These are phyloP conservation scores for Smallanthus sonchifolius DNA, from an alignment of 129 eudicot species.

Conservation along the genomic window DNA sequence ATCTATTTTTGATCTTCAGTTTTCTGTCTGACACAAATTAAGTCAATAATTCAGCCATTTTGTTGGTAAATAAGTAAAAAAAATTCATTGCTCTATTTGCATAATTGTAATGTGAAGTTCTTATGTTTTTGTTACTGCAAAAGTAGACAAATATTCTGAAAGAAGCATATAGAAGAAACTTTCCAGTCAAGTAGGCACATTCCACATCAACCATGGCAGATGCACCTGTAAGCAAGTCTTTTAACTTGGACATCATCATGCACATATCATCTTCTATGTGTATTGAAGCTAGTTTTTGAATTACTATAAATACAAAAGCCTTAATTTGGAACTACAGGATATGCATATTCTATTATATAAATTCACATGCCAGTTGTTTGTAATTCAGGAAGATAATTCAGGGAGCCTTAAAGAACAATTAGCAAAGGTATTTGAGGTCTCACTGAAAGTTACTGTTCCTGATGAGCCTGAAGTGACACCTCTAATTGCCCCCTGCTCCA, in stretches of 20 bases:
- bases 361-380: slow-evolving; percentile 1
- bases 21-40: too few species aligned
- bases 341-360: not conserved
- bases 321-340: not conserved
- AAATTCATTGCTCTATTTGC: too few species aligned
- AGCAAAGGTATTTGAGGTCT: slow-evolving; percentile 58
- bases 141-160: slow-evolving; percentile 78
- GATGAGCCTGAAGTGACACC: slow-evolving; percentile 60
- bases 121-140: slow-evolving; percentile 30
- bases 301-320: too few species aligned
- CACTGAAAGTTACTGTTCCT: slow-evolving; percentile 65
- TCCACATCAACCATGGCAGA: slow-evolving; percentile 53
- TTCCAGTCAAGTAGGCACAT: slow-evolving; percentile 27
- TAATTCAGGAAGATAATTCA: slow-evolving; percentile 42
- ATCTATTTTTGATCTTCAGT: too few species aligned
- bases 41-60: too few species aligned
- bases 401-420: slow-evolving; percentile 71
- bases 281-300: not conserved
- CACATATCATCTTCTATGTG: not conserved
- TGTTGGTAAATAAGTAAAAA: too few species aligned
- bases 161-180: slow-evolving; percentile 46
- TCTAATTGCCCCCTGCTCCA: slow-evolving; percentile 55
- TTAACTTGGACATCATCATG: not conserved
- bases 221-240: slow-evolving; percentile 40
- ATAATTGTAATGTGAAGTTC: slow-evolving; percentile 16